Evolutionary conservation across 805 yeast species (phyloP).

Genomic region (Jamesozyma gamospora): DNA sequence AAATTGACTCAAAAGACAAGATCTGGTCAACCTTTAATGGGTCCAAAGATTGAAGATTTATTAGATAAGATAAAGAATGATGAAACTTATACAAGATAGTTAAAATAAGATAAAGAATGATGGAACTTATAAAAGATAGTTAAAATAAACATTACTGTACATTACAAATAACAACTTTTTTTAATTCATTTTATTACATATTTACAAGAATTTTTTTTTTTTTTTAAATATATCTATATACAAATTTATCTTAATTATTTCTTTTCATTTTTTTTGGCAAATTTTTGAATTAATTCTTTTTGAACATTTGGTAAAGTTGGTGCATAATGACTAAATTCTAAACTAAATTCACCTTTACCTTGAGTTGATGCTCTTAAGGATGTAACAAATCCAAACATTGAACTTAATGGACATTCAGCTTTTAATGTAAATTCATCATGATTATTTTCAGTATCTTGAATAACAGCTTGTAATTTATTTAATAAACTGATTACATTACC

Average conservation of each 20-base stretch:
- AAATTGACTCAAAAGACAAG: constrained; percentile 46
- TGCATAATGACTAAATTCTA: constrained; percentile 87
- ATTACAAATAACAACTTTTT: constrained; percentile 14
- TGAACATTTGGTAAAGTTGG: constrained; percentile 88
- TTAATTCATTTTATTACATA: neutral
- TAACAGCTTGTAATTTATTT: constrained; percentile 86
- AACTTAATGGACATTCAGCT: constrained; percentile 94
- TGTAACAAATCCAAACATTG: constrained; percentile 94
- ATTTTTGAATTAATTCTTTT: constrained; percentile 78
- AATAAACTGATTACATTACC: constrained; percentile 83
- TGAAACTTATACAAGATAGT: constrained; percentile 21
- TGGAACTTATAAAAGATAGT: constrained; percentile 38
- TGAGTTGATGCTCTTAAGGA: constrained; percentile 92
- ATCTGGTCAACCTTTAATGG: constrained; percentile 85
- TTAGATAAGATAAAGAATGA: constrained; percentile 65
- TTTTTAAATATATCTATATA: too few species aligned
- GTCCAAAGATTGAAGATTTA: constrained; percentile 70
- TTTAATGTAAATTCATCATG: constrained; percentile 87
- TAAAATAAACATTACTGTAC: constrained; percentile 51
- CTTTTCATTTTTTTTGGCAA: constrained; percentile 38
- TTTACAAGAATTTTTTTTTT: constrained; percentile 5
- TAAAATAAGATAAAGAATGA: constrained; percentile 63
- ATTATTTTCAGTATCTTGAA: constrained; percentile 87
- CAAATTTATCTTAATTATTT: too few species aligned
- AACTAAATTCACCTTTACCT: constrained; percentile 96